Base-by-base conservation (phyloP, 768 basidiomycete species). In the Boletus reticuloceps region DNA sequence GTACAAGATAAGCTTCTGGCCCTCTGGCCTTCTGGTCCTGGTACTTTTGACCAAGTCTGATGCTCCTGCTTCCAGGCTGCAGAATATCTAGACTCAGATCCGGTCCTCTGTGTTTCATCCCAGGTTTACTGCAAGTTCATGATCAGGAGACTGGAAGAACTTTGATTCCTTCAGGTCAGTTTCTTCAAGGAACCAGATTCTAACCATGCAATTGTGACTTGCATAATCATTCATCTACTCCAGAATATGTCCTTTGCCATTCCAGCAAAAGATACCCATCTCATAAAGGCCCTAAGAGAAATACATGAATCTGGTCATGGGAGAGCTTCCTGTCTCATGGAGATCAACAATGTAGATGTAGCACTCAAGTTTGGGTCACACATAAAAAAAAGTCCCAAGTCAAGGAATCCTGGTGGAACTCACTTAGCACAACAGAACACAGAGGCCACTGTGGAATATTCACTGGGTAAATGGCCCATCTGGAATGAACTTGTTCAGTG, bases 101-200 rank as follows among this genome's bases (percentile, higher is more conserved):
- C 47, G 0, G 53, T 57, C 16, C 51, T 53, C n/a, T 57, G 56
- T 51, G 13, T 57, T 29, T 37, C 51, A 39, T 57, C 56, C 1
- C 1, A 49, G 5, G 5, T 53, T 12, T 53, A 5, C 29, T 49
- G 47, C 11, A 36, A 57, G 1, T 57, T 57, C 31, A 49, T 57
- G 51, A 13, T 36, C 1, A 44, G 51, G 8, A 38, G 47, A 27
- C 8, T 57, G 0, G 51, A 53, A 45, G 56, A 53, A 32, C 56
- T 53, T 25, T 12, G 22, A 27, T 53, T 44, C 2, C 0, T 53
- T 19, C 56, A 57, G 19, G 25, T 44, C 20, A 31, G 10, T 11
- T 53, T 57, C 37, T 53, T 53, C 47, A 57, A 57, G 37, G n/a
- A 44, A 34, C 51, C 51, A 19, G 16, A 9, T 16, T 0, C 42